Evolutionary conservation across 129 eudicot species (phyloP), one percentile per base, ranked within the genome.

Genomic region (Dittrichia graveolens): DNA sequence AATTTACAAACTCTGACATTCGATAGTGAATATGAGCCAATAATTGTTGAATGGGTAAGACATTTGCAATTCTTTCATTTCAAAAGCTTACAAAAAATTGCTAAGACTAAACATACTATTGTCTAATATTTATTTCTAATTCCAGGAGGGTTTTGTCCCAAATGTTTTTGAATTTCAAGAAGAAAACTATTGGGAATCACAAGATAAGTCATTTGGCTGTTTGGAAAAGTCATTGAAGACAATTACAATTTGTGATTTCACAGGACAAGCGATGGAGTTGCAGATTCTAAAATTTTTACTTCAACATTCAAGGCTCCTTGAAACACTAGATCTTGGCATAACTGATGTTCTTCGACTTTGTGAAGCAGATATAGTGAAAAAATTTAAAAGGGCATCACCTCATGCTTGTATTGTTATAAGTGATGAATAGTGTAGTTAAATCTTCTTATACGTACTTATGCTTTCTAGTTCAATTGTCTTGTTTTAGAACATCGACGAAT

Each of bases 101-200:
- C 56, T 44, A 15, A 42, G 37, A 38, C 13, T 8, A 19, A 24
- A 24, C 2, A 24, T 2, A 24, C n/a, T 34, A 49, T 15, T 18
- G 34, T 49, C 40, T 31, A 49, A 68, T 8, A 40, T 11, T 40
- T 61, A 31, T 18, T 37, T 34, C 13, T n/a, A 4, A 48, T 15
- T 49, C 60, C 73, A 68, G 60, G 46, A 11, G 9, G 24, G 18
- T n/a, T 68, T 68, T 50, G 46, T 68, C 43, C 61, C 53, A 50
- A 6, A 68, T 37, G 46, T 3, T 48, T 68, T 47, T 67, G 72
- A 50, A 50, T 48, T 31, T 40, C 19, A 61, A 37, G 73, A 68
- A 1, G 40, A 24, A 24, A 24, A 40, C 55, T 68, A 35, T 31
- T 68, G 73, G 73, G 73, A 68, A 49, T 11, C 60, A n/a, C 61